Base-by-base conservation (phyloP, 306 rosid genomes). In the Pyrus communis region DNA sequence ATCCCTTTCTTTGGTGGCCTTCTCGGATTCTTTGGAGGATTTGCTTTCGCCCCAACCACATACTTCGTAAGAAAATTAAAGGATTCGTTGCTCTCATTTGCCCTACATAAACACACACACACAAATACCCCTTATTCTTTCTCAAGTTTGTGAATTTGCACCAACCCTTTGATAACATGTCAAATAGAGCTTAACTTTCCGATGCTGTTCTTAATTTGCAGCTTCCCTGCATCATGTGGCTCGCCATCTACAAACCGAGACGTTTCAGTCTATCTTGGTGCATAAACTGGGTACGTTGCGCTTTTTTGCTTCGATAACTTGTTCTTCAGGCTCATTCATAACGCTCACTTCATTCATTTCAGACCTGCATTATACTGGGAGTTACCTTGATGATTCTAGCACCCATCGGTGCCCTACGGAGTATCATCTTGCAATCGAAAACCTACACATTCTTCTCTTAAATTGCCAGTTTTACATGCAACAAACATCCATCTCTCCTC, bases 181-280 rank as follows among this genome's bases (percentile, higher is more conserved):
- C 52, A 74, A 55, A 14, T 62, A n/a, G 67, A 61, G 67, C 21
- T 11, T 38, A 51, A 58, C 51, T 9, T 23, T 35, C 42, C 57
- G 43, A 14, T 77, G 35, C 19, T 67, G 11, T 12, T 77, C 38
- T 63, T 35, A 4, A 33, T 66, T 45, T 87, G 79, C 87, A 91
- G 98, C 86, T 93, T 17, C 98, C 98, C 2, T 93, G 98, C 82
- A 79, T 86, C 65, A 89, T 91, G 77, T 93, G 98, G 98, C 89
- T 93, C 8, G 79, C 51, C 55, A 30, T 93, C 77, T 54, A 71
- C 85, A 88, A 91, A 64, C 98, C 98, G 7, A 86, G 40, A 74
- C 79, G 18, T 67, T 93, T 87, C 82, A 27, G 89, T 72, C 70
- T 85, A 61, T 88, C 97, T 70, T 93, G 98, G 98, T 70, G 4